phyloP scores from a whole-genome alignment of 805 yeast species.

The Cyberlindnera veronae region DNA sequence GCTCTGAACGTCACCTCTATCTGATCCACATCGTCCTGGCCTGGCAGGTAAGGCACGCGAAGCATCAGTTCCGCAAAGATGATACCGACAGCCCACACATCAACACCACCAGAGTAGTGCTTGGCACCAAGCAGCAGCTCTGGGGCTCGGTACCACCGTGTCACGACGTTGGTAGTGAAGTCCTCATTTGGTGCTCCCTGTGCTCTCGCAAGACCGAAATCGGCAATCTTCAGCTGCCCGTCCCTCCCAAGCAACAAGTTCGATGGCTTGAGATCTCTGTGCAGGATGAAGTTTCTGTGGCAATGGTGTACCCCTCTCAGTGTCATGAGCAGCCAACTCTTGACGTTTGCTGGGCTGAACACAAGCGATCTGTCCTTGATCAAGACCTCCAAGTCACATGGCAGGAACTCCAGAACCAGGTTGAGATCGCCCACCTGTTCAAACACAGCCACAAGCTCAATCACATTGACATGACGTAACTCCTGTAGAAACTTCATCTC shows the following conservation, averaged over 20 bases:
- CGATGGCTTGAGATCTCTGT: conserved; percentile 91
- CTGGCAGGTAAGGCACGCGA: conserved; percentile 92
- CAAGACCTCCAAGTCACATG: conserved; percentile 86
- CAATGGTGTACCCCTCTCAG: conserved; percentile 93
- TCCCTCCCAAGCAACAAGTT: conserved; percentile 82
- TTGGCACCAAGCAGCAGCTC: conserved; percentile 85
- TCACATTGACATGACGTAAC: conserved; percentile 71
- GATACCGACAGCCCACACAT: conserved; percentile 94
- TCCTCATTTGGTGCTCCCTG: conserved; percentile 73
- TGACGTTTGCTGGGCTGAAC: conserved; percentile 83
- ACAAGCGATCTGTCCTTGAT: conserved; percentile 75
- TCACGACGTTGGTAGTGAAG: conserved; percentile 90
- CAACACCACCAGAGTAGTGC: conserved; percentile 86
- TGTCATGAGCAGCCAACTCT: conserved; percentile 93
- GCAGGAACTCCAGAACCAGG: conserved; percentile 88
- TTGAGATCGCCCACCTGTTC: conserved; percentile 63
- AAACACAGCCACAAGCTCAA: conserved; percentile 86
- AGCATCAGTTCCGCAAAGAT: conserved; percentile 96
- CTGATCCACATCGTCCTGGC: conserved; percentile 86
- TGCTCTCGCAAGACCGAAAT: conserved; percentile 93
- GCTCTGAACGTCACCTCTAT: conserved; percentile 92
- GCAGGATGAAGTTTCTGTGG: conserved; percentile 86
- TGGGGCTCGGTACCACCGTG: conserved; percentile 98
- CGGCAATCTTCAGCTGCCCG: conserved; percentile 91
- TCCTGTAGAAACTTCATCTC: conserved; percentile 90